Base-by-base conservation (phyloP, 2,329 filamentous ascomycete genomes). In the Xylariaceae sp. region DNA sequence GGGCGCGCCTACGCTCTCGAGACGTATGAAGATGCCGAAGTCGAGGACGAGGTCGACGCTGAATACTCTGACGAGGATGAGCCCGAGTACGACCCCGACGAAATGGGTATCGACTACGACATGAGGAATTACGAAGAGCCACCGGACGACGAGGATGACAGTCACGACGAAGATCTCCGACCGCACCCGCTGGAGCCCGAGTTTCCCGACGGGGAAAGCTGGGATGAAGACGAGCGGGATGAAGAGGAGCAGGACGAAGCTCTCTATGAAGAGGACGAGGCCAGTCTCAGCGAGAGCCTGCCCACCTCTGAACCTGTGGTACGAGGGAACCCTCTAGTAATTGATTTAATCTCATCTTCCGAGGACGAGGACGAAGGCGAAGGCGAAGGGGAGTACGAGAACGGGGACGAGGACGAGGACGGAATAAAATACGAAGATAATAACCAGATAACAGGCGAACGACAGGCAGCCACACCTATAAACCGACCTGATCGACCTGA, bases 51-150 rank as follows among this genome's bases (percentile, higher is more conserved):
- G 28, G 46, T 38, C 24, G 53, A 56, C 31, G 52, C 48, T n/a
- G 39, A 47, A 23, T 53, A 52, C 34, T 53, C 52, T 13, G 54
- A 58, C 24, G 56, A 55, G 5, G 56, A 58, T 27, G 54, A 57
- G 31, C 49, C 46, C 12, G 57, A 54, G 37, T 58, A 59, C 18
- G 55, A 59, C 16, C 45, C 41, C 9, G 49, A 56, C 6, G 57
- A 59, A 34, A 56, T 57, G 23, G 56, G 57, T n/a, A 55, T 51
- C 9, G 56, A 60, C 23, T 59, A 60, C 34, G 55, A 60, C 33
- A 55, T 52, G 9, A 48, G 54, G 16, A 56, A 54, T 36, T 59
- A 60, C 28, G 40, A 47, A 14, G 48, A 48, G 3, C 56, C 55
- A 28, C 50, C 52, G 32, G 57, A 60, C 24, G 58, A 61, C 26